Evolutionary conservation across 352 stramenopile species (phyloP), one percentile per base, ranked within the genome.

Genomic region (Pythium monospermum): DNA sequence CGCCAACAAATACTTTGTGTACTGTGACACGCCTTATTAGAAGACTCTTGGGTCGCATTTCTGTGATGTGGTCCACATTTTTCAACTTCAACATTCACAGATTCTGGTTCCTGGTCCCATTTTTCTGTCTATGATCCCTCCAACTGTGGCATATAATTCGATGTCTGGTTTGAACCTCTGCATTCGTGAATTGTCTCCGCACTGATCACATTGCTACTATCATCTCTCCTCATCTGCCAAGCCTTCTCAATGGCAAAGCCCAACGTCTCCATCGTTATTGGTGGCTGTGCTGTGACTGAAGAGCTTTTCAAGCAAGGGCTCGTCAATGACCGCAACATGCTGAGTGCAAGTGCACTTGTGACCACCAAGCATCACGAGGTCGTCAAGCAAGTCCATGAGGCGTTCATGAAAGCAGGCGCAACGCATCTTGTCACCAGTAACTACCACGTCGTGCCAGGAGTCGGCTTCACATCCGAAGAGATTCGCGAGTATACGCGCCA

Each of bases 291-390:
- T 6, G 22, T 61, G 15, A 50, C 22, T 10, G 32, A 97, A 57
- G 91, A 97, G 66, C 65, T 97, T 15, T 87, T 96, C 61, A 72
- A 69, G 43, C 68, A 61, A 13, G 85, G 85, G 0, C 63, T 97
- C 30, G 70, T 79, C 0, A 94, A 97, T 53, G 86, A 97, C 67
- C 81, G 87, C 46, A 95, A 93, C 68, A 92, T 94, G 59, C 87
- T 91, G 60, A 92, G 84, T 37, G 88, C 91, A 1, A 88, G 73
- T 52, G 88, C 87, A 23, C 54, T 97, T 21, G 69, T 88, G 26
- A 59, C 85, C 18, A 30, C 50, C 5, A 33, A 85, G 38, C 81
- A 87, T 64, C 76, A 96, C 59, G 56, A 69, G 8, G 65, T 79
- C 16, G 61, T 97, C 0, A 48, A 79, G 48, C 41, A 85, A 10